phyloP scores from a whole-genome alignment of 768 basidiomycete genomes.

The Lentinula sp. region DNA sequence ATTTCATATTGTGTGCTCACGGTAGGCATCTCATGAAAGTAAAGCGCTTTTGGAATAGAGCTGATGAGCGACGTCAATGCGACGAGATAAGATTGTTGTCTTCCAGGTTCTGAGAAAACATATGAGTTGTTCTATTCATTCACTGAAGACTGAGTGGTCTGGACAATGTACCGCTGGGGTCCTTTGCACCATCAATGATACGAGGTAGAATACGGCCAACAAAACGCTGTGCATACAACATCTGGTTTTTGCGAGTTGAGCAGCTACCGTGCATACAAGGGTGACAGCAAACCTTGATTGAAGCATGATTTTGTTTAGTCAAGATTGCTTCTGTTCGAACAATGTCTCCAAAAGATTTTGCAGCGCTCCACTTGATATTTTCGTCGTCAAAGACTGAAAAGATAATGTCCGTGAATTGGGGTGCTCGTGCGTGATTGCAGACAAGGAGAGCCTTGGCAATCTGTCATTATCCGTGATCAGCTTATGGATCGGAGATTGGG shows the following conservation, averaged over 20 bases:
- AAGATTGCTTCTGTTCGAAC: conserved; percentile 55
- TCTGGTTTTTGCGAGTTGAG: conserved; percentile 28
- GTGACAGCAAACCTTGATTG: conserved; percentile 56
- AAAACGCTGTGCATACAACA: conserved; percentile 72
- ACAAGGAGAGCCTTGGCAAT: conserved; percentile 75
- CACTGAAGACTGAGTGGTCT: background rate
- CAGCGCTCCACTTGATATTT: conserved; percentile 64
- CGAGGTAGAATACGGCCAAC: conserved; percentile 67
- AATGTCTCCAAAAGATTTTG: conserved; percentile 66
- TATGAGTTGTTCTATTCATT: background rate
- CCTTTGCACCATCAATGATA: conserved; percentile 62
- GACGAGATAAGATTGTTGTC: conserved; percentile 70
- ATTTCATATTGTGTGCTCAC: conserved; percentile 23
- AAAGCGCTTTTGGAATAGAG: conserved; percentile 71
- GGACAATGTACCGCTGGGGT: conserved; percentile 38
- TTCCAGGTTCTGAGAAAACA: conserved; percentile 32
- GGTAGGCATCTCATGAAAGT: conserved; percentile 58
- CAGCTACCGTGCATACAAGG: background rate
- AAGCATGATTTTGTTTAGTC: conserved; percentile 72
- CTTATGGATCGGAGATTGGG: background rate
- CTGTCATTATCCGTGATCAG: conserved; percentile 30
- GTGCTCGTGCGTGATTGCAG: conserved; percentile 56
- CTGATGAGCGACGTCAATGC: conserved; percentile 79
- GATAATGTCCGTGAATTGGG: conserved; percentile 53
- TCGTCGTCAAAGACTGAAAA: conserved; percentile 68